Conservation (phyloP, 1,284 basidiomycete species). For the Rhodotorula sp. region DNA sequence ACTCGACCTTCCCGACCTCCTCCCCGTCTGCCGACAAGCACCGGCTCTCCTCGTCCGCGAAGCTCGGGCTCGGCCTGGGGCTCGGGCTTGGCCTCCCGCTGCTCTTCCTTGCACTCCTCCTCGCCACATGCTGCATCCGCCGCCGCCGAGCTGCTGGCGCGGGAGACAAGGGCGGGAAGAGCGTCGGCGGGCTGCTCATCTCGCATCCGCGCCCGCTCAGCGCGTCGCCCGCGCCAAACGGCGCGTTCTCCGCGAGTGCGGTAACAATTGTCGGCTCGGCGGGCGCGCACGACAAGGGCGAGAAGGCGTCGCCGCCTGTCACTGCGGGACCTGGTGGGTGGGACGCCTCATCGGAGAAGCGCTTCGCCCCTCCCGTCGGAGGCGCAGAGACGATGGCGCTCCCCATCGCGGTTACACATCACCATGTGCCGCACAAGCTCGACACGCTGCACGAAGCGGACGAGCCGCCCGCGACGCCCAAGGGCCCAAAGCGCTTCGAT, state of each 20-base stretch:
- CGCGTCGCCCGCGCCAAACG: background rate
- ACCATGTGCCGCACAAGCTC: conserved; percentile 1
- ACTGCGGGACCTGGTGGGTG: conserved; percentile 5
- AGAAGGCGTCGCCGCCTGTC: conserved; percentile 20
- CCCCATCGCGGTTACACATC: conserved; percentile 16
- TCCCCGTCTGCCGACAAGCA: background rate
- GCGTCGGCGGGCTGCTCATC: conserved; percentile 4
- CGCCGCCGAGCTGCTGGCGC: background rate
- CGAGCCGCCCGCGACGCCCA: background rate
- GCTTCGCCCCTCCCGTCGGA: background rate
- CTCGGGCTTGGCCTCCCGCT: conserved; percentile 41
- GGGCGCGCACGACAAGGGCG: background rate
- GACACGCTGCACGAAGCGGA: background rate
- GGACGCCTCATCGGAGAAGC: background rate
- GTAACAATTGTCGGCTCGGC: conserved; percentile 2
- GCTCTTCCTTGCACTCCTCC: conserved; percentile 38
- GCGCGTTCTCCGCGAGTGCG: background rate
- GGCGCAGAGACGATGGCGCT: conserved; percentile 16
- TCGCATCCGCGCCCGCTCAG: conserved; percentile 5
- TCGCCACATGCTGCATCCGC: conserved; percentile 37
- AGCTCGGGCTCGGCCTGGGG: conserved; percentile 43
- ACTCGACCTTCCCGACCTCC: conserved; percentile 13
- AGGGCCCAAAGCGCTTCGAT: conserved; percentile 32
- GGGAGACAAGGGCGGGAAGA: background rate
- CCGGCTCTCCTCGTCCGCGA: conserved; percentile 35